phyloP scores from a whole-genome alignment of 306 rosid genomes.

The Cucumis melo region DNA sequence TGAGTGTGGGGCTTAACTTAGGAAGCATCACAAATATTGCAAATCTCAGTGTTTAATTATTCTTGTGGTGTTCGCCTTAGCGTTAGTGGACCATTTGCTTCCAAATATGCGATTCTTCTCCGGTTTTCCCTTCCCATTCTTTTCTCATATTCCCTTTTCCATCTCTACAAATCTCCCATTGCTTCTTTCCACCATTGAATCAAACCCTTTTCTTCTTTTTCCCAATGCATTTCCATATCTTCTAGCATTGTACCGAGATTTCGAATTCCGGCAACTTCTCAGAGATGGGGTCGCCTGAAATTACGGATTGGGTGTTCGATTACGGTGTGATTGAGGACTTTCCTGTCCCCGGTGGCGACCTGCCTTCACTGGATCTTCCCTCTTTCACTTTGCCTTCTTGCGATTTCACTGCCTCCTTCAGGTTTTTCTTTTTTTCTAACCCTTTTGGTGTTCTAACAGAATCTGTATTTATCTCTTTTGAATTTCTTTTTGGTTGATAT shows the following conservation, averaged over 20 bases:
- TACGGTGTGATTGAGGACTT: slow-evolving; percentile 40
- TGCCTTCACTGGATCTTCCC: slow-evolving; percentile 21
- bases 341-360: slow-evolving; percentile 21
- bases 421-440: slow-evolving; percentile 15
- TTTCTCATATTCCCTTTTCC: neutral
- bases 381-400: slow-evolving; percentile 41
- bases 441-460: neutral
- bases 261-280: slow-evolving; percentile 2
- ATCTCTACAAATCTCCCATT: neutral
- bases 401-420: slow-evolving; percentile 17
- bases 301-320: slow-evolving; percentile 44
- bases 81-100: neutral
- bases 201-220: neutral
- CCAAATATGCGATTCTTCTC: neutral
- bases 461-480: neutral
- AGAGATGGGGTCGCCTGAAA: slow-evolving; percentile 29
- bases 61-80: neutral
- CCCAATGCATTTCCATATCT: neutral
- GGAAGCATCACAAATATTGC: slow-evolving; percentile 5
- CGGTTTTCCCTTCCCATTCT: neutral
- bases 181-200: neutral
- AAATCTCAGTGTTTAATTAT: neutral
- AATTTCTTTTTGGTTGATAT: neutral
- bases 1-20: neutral
- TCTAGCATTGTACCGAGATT: neutral